Evolutionary conservation across 306 rosid species (phyloP).

Genomic region (Fragaria nilgerrensis): DNA sequence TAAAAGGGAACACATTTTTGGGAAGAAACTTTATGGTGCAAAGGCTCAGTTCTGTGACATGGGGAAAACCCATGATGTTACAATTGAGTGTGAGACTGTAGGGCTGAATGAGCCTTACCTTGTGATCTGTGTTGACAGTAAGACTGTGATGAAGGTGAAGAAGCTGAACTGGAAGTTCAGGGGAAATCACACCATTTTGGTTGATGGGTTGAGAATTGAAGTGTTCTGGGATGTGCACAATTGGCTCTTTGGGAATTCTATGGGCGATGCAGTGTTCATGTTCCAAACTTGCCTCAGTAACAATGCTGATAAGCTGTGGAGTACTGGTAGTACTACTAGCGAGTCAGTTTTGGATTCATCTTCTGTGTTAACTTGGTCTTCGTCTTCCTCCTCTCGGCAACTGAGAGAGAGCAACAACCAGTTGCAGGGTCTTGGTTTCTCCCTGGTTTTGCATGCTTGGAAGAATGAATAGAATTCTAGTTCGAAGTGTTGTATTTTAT

Average conservation of each 20-base stretch:
- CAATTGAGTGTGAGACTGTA: slow-evolving; percentile 74
- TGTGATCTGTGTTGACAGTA: slow-evolving; percentile 66
- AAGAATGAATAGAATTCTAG: slow-evolving; percentile 50
- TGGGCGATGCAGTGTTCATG: slow-evolving; percentile 81
- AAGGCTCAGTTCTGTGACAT: slow-evolving; percentile 69
- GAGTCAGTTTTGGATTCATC: slow-evolving; percentile 48
- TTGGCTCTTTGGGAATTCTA: slow-evolving; percentile 76
- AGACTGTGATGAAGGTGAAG: slow-evolving; percentile 75
- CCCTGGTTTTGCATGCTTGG: slow-evolving; percentile 85
- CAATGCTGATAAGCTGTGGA: slow-evolving; percentile 45
- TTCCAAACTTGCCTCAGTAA: slow-evolving; percentile 64
- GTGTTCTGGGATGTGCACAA: slow-evolving; percentile 93
- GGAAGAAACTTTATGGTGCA: slow-evolving; percentile 61
- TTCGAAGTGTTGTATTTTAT: slow-evolving; percentile 19
- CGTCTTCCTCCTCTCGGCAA: slow-evolving; percentile 59
- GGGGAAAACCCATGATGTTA: slow-evolving; percentile 63
- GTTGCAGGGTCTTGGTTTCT: slow-evolving; percentile 66
- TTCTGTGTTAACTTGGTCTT: slow-evolving; percentile 49
- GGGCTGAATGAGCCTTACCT: slow-evolving; percentile 63
- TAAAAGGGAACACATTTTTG: slow-evolving; percentile 73
- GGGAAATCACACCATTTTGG: slow-evolving; percentile 69
- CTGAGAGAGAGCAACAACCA: slow-evolving; percentile 42
- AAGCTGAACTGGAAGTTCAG: slow-evolving; percentile 83
- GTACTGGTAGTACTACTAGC: slow-evolving; percentile 1
- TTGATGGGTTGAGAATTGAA: slow-evolving; percentile 74